These are phyloP conservation scores for Rhizopus sp. DNA, from an alignment of 371 early-diverging fungal genomes.

Conservation along the genomic window DNA sequence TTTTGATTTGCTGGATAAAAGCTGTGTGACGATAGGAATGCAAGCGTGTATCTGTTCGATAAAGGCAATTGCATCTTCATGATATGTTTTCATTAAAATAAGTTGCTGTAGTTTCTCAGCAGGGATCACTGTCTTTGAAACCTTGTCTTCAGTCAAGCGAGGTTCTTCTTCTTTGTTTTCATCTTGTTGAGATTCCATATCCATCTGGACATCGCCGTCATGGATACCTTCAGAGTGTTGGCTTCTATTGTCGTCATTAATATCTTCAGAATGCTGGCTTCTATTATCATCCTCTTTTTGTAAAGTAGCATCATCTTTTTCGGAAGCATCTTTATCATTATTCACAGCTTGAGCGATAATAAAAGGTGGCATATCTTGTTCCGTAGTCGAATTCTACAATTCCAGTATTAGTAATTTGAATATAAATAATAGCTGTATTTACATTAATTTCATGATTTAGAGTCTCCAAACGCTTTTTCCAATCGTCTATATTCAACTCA, in stretches of 20 bases:
- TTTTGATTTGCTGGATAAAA: slow-evolving; percentile 87
- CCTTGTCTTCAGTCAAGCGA: neutral
- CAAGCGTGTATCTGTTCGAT: slow-evolving; percentile 74
- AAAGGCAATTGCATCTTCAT: slow-evolving; percentile 85
- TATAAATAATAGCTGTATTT: neutral
- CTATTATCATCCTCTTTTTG: neutral
- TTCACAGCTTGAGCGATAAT: slow-evolving; percentile 6
- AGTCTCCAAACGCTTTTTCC: slow-evolving; percentile 63
- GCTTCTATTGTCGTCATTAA: too few species aligned
- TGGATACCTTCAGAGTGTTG: too few species aligned
- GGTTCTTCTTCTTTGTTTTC: slow-evolving; percentile 13
- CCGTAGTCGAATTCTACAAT: slow-evolving; percentile 12
- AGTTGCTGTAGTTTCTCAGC: slow-evolving; percentile 63
- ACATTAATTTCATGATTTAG: slow-evolving; percentile 69
- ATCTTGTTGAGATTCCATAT: slow-evolving; percentile 3
- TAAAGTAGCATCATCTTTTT: neutral
- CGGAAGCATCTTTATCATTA: slow-evolving; percentile 2
- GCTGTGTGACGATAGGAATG: slow-evolving; percentile 75
- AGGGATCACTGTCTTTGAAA: slow-evolving; percentile 29
- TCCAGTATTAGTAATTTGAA: neutral
- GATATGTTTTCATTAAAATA: slow-evolving; percentile 73
- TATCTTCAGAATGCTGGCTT: neutral
- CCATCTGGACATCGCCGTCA: too few species aligned
- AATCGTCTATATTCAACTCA: slow-evolving; percentile 66
- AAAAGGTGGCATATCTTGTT: slow-evolving; percentile 14